Evolutionary conservation across 163 green algal genomes (phyloP).

Genomic region (Scenedesmus sp.): DNA sequence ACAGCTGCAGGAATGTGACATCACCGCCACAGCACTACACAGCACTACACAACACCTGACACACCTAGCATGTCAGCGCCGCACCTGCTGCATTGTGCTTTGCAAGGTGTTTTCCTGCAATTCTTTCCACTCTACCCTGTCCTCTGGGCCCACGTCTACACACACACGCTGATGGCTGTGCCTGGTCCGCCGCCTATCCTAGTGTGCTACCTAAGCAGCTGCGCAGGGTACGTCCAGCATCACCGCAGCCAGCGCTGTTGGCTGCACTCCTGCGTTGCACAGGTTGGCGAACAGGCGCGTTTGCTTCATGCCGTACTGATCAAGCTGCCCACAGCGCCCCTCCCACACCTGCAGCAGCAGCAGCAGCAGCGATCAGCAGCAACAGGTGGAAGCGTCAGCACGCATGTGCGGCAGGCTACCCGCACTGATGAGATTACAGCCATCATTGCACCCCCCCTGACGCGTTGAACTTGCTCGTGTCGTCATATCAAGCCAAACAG

Average conservation of each 20-base stretch:
- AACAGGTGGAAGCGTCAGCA: background rate
- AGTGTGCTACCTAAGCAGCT: background rate
- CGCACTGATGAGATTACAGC: background rate
- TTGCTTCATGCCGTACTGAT: conserved; percentile 92
- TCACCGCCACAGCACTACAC: too few relatives aligned
- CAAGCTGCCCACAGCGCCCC: conserved; percentile 75
- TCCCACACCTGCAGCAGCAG: conserved; percentile 71
- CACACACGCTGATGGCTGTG: too few relatives aligned
- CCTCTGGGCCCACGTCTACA: too few relatives aligned
- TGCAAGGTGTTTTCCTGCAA: too few relatives aligned
- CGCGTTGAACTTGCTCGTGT: too few relatives aligned
- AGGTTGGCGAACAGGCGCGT: conserved; percentile 90
- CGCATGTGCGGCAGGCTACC: background rate
- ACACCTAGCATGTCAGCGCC: too few relatives aligned
- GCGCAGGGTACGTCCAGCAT: conserved; percentile 34
- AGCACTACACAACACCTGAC: too few relatives aligned
- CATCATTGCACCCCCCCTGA: too few relatives aligned
- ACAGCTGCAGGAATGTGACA: too few relatives aligned
- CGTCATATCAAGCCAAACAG: background rate
- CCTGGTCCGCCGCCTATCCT: background rate
- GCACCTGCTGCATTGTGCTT: too few relatives aligned
- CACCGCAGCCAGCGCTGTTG: conserved; percentile 49
- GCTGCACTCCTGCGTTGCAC: conserved; percentile 87
- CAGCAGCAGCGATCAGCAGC: background rate
- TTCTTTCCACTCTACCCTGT: too few relatives aligned